A percentile compares a stretch with the other conserved stretches of the same genome.
These are phyloP conservation scores for Cladorrhinum samala DNA, from an alignment of 495 filamentous ascomycete species.

Conservation along the genomic window DNA sequence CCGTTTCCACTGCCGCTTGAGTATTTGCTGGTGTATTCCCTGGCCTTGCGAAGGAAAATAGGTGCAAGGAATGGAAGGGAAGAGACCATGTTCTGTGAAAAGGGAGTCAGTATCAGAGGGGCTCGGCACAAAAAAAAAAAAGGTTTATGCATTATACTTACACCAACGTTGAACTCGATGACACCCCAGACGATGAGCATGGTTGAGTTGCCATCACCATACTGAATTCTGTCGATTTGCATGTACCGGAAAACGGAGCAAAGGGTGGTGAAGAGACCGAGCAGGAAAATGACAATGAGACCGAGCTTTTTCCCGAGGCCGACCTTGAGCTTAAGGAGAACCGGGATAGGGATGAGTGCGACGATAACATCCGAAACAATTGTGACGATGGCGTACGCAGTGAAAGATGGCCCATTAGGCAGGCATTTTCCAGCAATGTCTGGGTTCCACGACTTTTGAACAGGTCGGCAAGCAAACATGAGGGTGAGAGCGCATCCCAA, in stretches of 20 bases:
- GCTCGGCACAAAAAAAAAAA: too few species aligned
- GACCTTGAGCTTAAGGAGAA: conserved; percentile 48
- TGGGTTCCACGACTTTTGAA: conserved; percentile 44
- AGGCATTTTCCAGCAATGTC: conserved; percentile 40
- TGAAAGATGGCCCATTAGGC: conserved; percentile 46
- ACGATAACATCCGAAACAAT: conserved; percentile 50
- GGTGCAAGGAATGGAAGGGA: conserved; percentile 43
- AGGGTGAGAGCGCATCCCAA: conserved; percentile 44
- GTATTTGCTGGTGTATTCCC: conserved; percentile 25
- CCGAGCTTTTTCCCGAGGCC: conserved; percentile 45
- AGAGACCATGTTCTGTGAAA: conserved; percentile 40
- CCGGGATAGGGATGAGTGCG: conserved; percentile 48
- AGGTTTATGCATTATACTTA: too few species aligned
- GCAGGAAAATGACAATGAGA: conserved; percentile 48
- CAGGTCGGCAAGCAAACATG: conserved; percentile 49
- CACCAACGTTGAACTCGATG: conserved; percentile 54
- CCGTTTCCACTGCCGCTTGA: conserved; percentile 10
- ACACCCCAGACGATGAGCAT: conserved; percentile 54
- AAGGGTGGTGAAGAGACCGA: conserved; percentile 54
- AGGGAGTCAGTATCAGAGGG: neutral
- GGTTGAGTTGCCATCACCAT: conserved; percentile 49
- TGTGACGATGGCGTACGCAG: conserved; percentile 46
- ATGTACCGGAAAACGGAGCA: conserved; percentile 51
- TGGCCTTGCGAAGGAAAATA: conserved; percentile 35
- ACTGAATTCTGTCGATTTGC: conserved; percentile 48